Evolutionary conservation across 2,329 filamentous ascomycete genomes (phyloP).

Genomic region (Fusarium sp.): DNA sequence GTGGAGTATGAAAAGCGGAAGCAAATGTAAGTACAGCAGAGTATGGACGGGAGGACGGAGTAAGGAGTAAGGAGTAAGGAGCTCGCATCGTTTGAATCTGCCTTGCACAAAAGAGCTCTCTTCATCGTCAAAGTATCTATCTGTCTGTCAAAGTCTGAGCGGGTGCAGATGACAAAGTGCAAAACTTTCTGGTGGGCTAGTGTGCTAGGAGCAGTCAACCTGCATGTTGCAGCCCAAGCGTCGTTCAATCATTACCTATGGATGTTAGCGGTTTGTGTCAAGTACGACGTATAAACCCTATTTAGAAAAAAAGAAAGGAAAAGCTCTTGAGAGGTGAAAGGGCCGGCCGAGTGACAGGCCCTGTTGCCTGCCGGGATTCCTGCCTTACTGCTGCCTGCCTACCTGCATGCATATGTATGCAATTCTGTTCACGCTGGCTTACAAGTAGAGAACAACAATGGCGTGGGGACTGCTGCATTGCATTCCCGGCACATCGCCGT

Average conservation of each 20-base stretch:
- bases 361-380: not conserved
- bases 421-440: not conserved
- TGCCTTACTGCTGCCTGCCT: not conserved
- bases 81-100: slow-evolving; percentile 2
- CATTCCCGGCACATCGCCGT: slow-evolving; percentile 24
- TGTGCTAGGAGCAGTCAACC: not conserved
- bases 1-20: slow-evolving; percentile 1
- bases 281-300: slow-evolving; percentile 15
- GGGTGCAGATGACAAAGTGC: not conserved
- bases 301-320: not conserved
- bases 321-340: not conserved
- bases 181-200: slow-evolving; percentile 23
- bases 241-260: not conserved
- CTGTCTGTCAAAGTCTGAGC: not conserved
- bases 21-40: not conserved
- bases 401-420: not conserved
- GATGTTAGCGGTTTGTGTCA: not conserved
- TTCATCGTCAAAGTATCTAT: not conserved
- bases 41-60: not conserved
- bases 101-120: not conserved
- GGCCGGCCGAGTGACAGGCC: not conserved
- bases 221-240: slow-evolving; percentile 9
- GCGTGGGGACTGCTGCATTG: slow-evolving; percentile 25
- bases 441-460: not conserved
- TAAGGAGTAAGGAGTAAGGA: not conserved